A percentile compares a stretch with the other conserved stretches of the same genome.
phyloP scores from a whole-genome alignment of 257 asterid genomes.

The Vinca minor region DNA sequence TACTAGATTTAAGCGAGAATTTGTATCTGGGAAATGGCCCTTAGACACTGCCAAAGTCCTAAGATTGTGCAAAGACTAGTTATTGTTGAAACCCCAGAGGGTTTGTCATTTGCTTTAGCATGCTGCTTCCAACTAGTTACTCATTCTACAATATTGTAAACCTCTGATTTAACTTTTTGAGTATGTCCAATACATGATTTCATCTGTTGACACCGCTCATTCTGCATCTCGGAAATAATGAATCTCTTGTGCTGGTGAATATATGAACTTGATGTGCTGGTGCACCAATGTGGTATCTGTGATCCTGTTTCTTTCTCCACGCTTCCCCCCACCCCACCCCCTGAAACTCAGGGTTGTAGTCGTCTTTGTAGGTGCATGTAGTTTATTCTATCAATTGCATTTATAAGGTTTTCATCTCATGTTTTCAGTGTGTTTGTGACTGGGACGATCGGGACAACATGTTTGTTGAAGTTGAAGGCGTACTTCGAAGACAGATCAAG shows the following conservation, averaged over 20 bases:
- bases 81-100: background rate
- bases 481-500: slow-evolving; percentile 92
- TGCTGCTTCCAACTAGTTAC: background rate
- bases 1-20: background rate
- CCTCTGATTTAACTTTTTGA: background rate
- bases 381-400: slow-evolving; percentile 1
- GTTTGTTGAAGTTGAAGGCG: slow-evolving; percentile 88
- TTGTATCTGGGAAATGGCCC: background rate
- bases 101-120: background rate
- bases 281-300: no score
- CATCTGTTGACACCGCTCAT: background rate
- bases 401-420: background rate
- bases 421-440: slow-evolving; percentile 82
- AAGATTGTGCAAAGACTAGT: background rate
- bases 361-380: background rate
- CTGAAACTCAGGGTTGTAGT: background rate
- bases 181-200: no score
- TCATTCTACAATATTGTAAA: background rate
- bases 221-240: background rate
- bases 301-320: no score
- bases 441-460: slow-evolving; percentile 94
- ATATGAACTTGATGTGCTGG: no score
- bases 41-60: background rate
- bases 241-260: background rate
- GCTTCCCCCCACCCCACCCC: no score